A percentile compares a stretch with the other conserved stretches of the same genome.
These are phyloP conservation scores for Naganishia onofrii DNA, from an alignment of 768 basidiomycete genomes.

Conservation along the genomic window DNA sequence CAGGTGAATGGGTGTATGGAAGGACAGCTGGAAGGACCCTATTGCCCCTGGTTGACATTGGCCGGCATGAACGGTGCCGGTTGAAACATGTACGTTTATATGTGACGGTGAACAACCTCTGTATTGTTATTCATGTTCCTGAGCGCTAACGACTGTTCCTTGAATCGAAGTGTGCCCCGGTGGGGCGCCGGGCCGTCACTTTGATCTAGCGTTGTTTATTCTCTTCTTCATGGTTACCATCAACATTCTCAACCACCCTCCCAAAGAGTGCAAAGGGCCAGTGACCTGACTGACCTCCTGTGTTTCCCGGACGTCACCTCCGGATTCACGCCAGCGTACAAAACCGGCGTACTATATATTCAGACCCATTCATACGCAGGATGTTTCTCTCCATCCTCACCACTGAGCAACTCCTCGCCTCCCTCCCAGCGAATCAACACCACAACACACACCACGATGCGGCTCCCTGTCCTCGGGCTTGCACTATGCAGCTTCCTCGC, in stretches of 20 bases:
- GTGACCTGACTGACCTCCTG: too few relatives aligned
- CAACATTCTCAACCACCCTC: too few relatives aligned
- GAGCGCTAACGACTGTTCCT: slow-evolving; percentile 7
- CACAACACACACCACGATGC: slow-evolving; percentile 1
- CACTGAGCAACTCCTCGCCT: neutral
- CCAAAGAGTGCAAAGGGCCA: too few relatives aligned
- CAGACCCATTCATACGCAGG: too few relatives aligned
- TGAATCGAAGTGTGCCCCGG: slow-evolving; percentile 1
- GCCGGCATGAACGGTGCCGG: neutral
- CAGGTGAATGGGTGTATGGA: neutral
- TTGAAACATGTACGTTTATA: neutral
- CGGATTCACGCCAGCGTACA: too few relatives aligned
- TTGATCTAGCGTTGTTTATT: neutral
- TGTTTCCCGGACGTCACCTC: too few relatives aligned
- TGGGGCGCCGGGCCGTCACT: slow-evolving; percentile 20
- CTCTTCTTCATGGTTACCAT: too few relatives aligned
- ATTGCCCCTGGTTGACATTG: neutral
- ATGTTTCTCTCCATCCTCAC: neutral
- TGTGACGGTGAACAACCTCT: too few relatives aligned
- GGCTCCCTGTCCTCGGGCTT: neutral
- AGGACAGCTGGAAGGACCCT: too few relatives aligned
- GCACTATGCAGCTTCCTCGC: neutral
- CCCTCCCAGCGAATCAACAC: neutral
- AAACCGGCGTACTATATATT: too few relatives aligned
- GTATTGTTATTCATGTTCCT: neutral